These are phyloP conservation scores for Penicillium sp. DNA, from an alignment of 2,329 filamentous ascomycete species.

Conservation along the genomic window DNA sequence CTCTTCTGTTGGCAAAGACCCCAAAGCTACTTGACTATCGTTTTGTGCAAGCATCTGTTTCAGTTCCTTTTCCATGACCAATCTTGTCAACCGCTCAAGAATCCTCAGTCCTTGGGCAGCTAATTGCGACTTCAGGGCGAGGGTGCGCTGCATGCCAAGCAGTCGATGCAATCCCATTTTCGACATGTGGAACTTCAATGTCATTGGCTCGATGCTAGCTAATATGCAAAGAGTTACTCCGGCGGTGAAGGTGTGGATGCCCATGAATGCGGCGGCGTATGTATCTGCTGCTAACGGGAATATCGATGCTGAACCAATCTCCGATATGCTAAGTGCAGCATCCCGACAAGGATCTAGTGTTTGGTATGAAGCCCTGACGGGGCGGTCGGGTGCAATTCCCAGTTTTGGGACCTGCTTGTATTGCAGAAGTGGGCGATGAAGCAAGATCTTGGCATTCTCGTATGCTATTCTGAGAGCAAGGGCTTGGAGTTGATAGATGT, in stretches of 20 bases:
- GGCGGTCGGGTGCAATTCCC: background rate
- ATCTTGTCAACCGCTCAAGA: slow-evolving; percentile 15
- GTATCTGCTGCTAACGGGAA: slow-evolving; percentile 22
- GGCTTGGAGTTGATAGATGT: slow-evolving; percentile 34
- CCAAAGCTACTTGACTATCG: background rate
- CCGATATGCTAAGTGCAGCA: slow-evolving; percentile 21
- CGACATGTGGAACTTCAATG: slow-evolving; percentile 11
- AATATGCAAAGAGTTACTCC: slow-evolving; percentile 24
- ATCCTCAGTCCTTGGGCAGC: slow-evolving; percentile 24
- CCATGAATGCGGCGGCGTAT: slow-evolving; percentile 26
- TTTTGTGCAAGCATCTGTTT: slow-evolving; percentile 14
- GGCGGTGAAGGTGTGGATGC: slow-evolving; percentile 29
- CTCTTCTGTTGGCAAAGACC: background rate
- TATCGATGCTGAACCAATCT: slow-evolving; percentile 9
- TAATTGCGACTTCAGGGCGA: slow-evolving; percentile 13
- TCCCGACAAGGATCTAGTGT: slow-evolving; percentile 20
- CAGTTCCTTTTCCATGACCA: slow-evolving; percentile 27
- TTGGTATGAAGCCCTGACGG: background rate
- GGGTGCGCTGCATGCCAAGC: slow-evolving; percentile 20
- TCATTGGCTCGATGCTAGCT: slow-evolving; percentile 24
- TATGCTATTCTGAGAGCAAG: slow-evolving; percentile 35
- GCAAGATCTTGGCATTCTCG: slow-evolving; percentile 36
- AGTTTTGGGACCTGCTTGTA: slow-evolving; percentile 13
- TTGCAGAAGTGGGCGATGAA: slow-evolving; percentile 28
- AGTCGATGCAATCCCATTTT: slow-evolving; percentile 24